A percentile compares a stretch with the other conserved stretches of the same genome.
Conservation (phyloP, 83 land plant genomes). For the Picea engelmannii region DNA sequence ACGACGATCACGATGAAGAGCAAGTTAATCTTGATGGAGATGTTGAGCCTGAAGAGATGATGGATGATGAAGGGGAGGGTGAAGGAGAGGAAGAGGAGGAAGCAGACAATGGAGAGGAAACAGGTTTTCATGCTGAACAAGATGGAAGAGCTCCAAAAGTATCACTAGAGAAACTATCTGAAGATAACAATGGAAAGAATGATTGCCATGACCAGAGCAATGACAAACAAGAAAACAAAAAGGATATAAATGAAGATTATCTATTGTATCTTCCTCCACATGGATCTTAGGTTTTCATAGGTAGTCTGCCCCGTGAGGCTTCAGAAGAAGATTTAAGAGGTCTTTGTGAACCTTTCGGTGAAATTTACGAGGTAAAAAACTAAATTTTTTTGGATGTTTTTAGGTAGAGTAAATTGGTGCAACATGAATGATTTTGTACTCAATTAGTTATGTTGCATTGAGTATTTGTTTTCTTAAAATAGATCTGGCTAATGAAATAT, state of each 20-base stretch:
- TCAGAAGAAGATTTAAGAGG: constrained; percentile 72
- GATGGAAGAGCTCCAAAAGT: constrained; percentile 15
- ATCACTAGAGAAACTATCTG: neutral
- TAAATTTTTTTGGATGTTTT: neutral
- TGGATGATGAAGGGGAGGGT: no score
- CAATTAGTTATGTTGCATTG: neutral
- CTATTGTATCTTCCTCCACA: constrained; percentile 92
- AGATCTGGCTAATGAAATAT: constrained; percentile 89
- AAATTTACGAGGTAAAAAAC: constrained; percentile 70
- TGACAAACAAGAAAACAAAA: constrained; percentile 38
- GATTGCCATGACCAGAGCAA: constrained; percentile 25
- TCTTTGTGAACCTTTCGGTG: constrained; percentile 77
- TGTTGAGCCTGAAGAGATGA: no score
- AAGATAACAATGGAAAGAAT: constrained; percentile 18
- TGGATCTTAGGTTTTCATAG: constrained; percentile 91
- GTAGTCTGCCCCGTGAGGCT: constrained; percentile 72
- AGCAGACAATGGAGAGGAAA: constrained; percentile 49
- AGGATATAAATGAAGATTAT: constrained; percentile 49
- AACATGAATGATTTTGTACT: neutral
- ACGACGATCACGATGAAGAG: no score
- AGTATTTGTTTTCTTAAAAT: constrained; percentile 2
- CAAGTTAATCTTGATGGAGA: no score
- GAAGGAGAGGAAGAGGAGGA: no score
- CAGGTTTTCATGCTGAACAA: constrained; percentile 37
- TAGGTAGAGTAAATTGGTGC: neutral